These are phyloP conservation scores for Hypoxylon sp. DNA, from an alignment of 2,329 filamentous ascomycete species.

Conservation along the genomic window DNA sequence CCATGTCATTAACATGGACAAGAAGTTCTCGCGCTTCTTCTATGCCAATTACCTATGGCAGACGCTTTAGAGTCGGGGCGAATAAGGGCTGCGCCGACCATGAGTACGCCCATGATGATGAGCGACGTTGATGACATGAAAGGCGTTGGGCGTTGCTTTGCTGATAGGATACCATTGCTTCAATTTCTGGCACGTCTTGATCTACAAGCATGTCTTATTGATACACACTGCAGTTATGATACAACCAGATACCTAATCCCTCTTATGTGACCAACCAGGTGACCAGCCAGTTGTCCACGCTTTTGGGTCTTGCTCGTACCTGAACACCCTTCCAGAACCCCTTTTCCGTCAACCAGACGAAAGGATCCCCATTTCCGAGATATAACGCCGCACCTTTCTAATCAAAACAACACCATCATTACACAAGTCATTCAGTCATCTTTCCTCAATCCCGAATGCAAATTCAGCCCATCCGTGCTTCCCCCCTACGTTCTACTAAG, in stretches of 20 bases:
- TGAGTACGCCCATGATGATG: conserved; percentile 5
- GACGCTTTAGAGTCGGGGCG: conserved; percentile 70
- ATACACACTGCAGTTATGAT: conserved; percentile 7
- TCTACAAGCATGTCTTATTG: conserved; percentile 5
- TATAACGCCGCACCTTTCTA: conserved; percentile 21
- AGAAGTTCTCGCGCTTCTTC: conserved; percentile 90
- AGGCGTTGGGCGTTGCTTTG: conserved; percentile 42
- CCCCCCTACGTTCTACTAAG: conserved; percentile 11
- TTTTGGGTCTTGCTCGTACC: conserved; percentile 14
- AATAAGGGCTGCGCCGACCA: not conserved
- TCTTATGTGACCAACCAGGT: conserved; percentile 4
- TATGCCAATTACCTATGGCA: conserved; percentile 98
- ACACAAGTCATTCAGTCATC: not conserved
- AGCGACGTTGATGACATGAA: conserved; percentile 9
- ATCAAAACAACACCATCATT: conserved; percentile 16
- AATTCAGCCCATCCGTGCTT: not conserved
- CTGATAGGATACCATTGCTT: conserved; percentile 38
- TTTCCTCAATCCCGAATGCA: not conserved
- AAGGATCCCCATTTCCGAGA: conserved; percentile 1
- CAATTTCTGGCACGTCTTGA: conserved; percentile 3
- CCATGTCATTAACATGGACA: conserved; percentile 93
- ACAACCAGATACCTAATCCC: conserved; percentile 3
- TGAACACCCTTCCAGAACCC: conserved; percentile 3
- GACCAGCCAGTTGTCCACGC: conserved; percentile 6
- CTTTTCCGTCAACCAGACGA: not conserved